Evolutionary conservation across 768 basidiomycete species (phyloP).

Genomic region (Leccinum broughii): DNA sequence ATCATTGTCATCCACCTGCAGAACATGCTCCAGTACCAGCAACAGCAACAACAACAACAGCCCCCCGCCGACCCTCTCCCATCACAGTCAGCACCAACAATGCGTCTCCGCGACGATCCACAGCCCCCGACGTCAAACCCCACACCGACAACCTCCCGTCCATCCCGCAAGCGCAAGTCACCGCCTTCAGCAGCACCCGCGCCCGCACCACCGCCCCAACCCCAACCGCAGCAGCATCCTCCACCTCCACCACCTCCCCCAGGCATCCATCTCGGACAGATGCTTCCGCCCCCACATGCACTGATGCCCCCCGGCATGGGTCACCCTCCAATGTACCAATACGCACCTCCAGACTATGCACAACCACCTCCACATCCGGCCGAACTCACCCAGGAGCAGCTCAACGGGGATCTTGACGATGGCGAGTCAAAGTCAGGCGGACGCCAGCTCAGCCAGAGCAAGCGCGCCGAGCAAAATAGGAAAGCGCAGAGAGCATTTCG

Average conservation of each 20-base stretch:
- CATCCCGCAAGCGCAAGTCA: conserved; percentile 65
- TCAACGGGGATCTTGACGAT: conserved; percentile 18
- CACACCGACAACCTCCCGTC: conserved; percentile 23
- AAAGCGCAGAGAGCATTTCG: conserved; percentile 93
- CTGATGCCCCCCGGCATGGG: conserved; percentile 45
- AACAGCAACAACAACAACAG: conserved; percentile 18
- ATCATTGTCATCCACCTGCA: conserved; percentile 25
- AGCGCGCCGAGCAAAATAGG: conserved; percentile 92
- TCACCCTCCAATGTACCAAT: conserved; percentile 35
- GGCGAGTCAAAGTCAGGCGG: conserved; percentile 30
- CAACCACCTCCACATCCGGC: conserved; percentile 27
- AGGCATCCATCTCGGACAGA: conserved; percentile 47
- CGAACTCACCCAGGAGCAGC: conserved; percentile 30
- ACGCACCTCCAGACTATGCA: conserved; percentile 34
- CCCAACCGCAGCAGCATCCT: conserved; percentile 26
- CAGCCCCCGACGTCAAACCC: conserved; percentile 15
- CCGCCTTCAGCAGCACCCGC: conserved; percentile 45
- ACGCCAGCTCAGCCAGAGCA: conserved; percentile 72
- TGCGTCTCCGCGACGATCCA: conserved; percentile 66
- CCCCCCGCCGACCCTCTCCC: conserved; percentile 18
- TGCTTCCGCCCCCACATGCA: conserved; percentile 54
- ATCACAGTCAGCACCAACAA: conserved; percentile 29
- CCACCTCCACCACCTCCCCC: conserved; percentile 36
- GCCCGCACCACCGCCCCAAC: conserved; percentile 10
- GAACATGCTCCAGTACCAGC: conserved; percentile 33